These are phyloP conservation scores for Pythium pectinolyticum DNA, from an alignment of 352 stramenopile genomes.

Conservation along the genomic window DNA sequence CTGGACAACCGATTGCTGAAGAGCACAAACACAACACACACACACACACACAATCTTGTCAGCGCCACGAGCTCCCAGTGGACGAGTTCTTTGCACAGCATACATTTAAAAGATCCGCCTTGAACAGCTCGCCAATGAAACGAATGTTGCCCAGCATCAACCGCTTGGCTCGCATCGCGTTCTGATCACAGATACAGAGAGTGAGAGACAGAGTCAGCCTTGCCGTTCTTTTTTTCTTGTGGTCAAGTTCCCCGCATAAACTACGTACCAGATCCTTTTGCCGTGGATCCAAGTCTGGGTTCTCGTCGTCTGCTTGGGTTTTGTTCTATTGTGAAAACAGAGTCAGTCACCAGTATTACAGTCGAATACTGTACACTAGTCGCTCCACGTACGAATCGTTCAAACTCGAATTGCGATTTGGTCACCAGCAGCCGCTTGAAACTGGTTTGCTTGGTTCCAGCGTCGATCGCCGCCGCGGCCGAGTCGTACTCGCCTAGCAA, in stretches of 20 bases:
- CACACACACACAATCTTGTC: too few species aligned
- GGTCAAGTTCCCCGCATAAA: too few species aligned
- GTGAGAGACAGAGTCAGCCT: not conserved
- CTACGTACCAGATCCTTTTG: conserved; percentile 63
- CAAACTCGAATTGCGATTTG: conserved; percentile 80
- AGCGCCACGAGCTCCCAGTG: too few species aligned
- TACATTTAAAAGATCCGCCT: conserved; percentile 84
- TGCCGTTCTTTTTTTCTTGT: too few species aligned
- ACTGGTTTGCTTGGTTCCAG: conserved; percentile 44
- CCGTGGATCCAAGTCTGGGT: conserved; percentile 43
- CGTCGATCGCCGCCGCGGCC: conserved; percentile 42
- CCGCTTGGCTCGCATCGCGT: conserved; percentile 63
- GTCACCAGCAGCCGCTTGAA: conserved; percentile 81
- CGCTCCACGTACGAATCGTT: conserved; percentile 51
- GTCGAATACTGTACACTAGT: not conserved
- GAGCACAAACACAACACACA: not conserved
- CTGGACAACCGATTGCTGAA: conserved; percentile 70
- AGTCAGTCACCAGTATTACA: not conserved
- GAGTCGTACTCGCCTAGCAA: conserved; percentile 64
- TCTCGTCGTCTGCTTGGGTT: conserved; percentile 35
- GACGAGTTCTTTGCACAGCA: too few species aligned
- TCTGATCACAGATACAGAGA: conserved; percentile 16
- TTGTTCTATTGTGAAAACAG: conserved; percentile 38
- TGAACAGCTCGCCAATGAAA: conserved; percentile 88
- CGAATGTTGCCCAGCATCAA: conserved; percentile 88